Base-by-base conservation (phyloP, 2,329 filamentous ascomycete species). In the Hortaea sp. region DNA sequence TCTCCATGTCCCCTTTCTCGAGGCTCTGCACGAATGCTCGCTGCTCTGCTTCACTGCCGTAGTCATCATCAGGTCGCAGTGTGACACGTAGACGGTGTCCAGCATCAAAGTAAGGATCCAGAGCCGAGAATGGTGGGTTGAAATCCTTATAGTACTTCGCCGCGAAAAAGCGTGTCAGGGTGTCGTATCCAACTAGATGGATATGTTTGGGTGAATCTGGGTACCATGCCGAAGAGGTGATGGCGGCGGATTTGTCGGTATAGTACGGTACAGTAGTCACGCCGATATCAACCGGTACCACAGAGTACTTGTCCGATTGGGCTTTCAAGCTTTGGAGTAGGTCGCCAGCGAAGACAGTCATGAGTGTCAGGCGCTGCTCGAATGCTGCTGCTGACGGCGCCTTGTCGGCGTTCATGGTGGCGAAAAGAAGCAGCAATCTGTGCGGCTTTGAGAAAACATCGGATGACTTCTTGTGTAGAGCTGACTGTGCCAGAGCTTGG, bases 111-210 rank as follows among this genome's bases (percentile, higher is more conserved):
- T 88, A 85, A 0, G 79, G 78, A 1, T 68, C 68, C 2, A 90
- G 69, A 0, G 77, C 76, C 0, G 63, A 64, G 9, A 77, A 69
- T 51, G 83, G 56, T 60, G 69, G 60, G 46, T 63, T 32, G 58
- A 69, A 52, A 45, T 63, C 61, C 59, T 88, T 87, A 65, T 90
- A 90, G 61, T 84, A 85, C 0, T 82, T 75, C 42, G 85, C 71
- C 45, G 85, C 77, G 44, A 90, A 78, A 44, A 90, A 78, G 13
- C 85, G 76, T 11, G 84, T 78, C 5, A 89, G 66, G 0, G 85
- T 90, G 57, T 90, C 85, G 60, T 80, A 90, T 29, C 86, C 86
- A 1, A 79, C 76, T 2, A 89, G 74, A 57, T 85, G 85, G 4
- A 85, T 67, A 56, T 88, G 83, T 44, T 48, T 58, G 0, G 69